Evolutionary conservation across 1,284 basidiomycete genomes (phyloP).

Genomic region (Testicularia cyperi): DNA sequence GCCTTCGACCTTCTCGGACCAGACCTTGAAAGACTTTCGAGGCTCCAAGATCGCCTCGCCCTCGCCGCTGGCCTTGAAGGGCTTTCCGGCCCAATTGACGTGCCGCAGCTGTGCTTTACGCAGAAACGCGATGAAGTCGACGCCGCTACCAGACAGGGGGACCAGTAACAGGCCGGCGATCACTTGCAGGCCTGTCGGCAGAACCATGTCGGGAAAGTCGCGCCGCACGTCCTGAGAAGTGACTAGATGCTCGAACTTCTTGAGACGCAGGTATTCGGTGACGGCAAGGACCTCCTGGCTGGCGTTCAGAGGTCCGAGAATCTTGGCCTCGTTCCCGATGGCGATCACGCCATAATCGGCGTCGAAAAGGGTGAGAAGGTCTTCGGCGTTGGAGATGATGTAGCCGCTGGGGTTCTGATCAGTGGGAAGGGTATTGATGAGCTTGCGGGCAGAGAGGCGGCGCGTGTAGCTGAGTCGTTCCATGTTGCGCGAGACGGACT

Average conservation of each 20-base stretch:
- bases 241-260: constrained; percentile 63
- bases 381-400: constrained; percentile 83
- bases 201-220: constrained; percentile 75
- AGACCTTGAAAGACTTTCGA: constrained; percentile 63
- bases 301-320: constrained; percentile 75
- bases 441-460: constrained; percentile 74
- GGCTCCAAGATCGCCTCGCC: constrained; percentile 46
- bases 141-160: constrained; percentile 62
- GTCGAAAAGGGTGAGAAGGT: constrained; percentile 77
- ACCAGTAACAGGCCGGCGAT: constrained; percentile 79
- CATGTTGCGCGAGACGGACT: constrained; percentile 80
- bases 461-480: constrained; percentile 80
- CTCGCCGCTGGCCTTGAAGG: constrained; percentile 67
- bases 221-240: constrained; percentile 68
- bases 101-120: constrained; percentile 71
- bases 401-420: constrained; percentile 77
- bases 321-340: constrained; percentile 72
- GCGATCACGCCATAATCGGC: constrained; percentile 82
- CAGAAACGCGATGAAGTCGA: constrained; percentile 75
- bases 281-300: constrained; percentile 83
- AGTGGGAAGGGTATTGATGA: constrained; percentile 76
- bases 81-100: constrained; percentile 61
- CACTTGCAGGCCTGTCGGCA: constrained; percentile 71
- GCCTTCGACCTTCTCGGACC: constrained; percentile 77
- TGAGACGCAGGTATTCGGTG: constrained; percentile 79